A percentile compares a stretch with the other conserved stretches of the same genome.
phyloP scores from a whole-genome alignment of 257 asterid genomes.

The Mitragyna speciosa region DNA sequence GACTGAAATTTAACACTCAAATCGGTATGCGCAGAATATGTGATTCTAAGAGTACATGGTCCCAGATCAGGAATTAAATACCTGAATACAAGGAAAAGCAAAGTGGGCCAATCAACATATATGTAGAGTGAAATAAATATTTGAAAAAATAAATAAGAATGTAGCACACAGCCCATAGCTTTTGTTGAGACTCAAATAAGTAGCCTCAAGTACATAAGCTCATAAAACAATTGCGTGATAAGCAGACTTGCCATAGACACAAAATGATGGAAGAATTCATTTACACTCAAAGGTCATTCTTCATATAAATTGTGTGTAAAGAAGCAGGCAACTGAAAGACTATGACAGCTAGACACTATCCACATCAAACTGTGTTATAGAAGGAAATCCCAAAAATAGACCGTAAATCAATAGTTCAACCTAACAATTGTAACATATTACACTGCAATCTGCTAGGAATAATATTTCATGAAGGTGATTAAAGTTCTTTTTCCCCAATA shows the following conservation, averaged over 20 bases:
- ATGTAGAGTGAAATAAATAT: conserved; percentile 13
- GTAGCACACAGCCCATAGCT: background rate
- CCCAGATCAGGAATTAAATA: conserved; percentile 89
- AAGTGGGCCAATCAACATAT: conserved; percentile 30
- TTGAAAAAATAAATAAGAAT: background rate
- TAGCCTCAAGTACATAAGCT: background rate
- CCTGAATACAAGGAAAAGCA: conserved; percentile 39
- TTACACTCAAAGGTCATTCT: background rate
- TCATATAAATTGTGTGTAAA: background rate
- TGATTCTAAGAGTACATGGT: conserved; percentile 80
- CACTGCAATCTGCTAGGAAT: no score
- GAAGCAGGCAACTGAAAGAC: conserved; percentile 1
- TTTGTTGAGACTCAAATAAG: background rate
- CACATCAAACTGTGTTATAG: background rate
- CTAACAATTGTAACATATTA: no score
- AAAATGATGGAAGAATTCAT: background rate
- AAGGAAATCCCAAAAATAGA: background rate
- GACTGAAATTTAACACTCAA: conserved; percentile 93
- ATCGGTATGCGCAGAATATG: conserved; percentile 94
- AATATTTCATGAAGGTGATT: background rate
- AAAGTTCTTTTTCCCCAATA: background rate
- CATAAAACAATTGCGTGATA: background rate
- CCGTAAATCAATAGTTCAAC: background rate
- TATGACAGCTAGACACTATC: background rate
- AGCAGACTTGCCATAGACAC: background rate